Conservation (phyloP, 306 rosid genomes). For the Inga oerstediana region DNA sequence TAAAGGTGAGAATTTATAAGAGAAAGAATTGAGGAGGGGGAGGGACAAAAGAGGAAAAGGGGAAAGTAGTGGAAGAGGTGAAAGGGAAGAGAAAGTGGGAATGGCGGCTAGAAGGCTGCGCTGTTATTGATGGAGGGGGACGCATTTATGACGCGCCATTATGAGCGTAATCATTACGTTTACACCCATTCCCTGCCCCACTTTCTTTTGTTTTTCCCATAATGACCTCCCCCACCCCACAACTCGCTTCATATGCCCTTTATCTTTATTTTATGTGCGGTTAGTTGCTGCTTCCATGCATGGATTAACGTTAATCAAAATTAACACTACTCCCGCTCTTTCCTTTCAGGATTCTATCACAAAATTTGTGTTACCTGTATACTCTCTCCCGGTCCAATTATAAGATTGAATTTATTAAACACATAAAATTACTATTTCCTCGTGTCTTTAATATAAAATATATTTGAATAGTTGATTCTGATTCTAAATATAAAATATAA, state of each 20-base stretch:
- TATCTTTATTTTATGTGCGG: not conserved
- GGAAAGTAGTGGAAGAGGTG: not conserved
- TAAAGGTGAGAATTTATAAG: not conserved
- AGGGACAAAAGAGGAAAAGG: not conserved
- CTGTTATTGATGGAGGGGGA: slow-evolving; percentile 39
- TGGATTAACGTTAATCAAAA: not conserved
- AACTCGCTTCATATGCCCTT: not conserved
- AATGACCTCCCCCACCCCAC: not conserved
- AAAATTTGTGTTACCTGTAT: no score
- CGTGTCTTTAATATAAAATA: accelerated
- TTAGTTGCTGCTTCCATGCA: not conserved
- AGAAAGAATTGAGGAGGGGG: not conserved
- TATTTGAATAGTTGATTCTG: no score
- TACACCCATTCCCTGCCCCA: not conserved
- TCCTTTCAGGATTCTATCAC: no score
- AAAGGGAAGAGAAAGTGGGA: slow-evolving; percentile 28
- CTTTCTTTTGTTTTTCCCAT: not conserved
- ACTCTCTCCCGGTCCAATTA: no score
- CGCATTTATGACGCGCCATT: slow-evolving; percentile 39
- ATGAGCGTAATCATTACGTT: slow-evolving; percentile 55
- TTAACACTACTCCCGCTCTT: no score
- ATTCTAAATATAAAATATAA: no score
- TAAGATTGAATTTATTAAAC: no score
- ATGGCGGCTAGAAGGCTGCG: slow-evolving; percentile 96
- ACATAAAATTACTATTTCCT: no score